Conservation (phyloP, 768 basidiomycete species). For the Mycena indigotica region DNA sequence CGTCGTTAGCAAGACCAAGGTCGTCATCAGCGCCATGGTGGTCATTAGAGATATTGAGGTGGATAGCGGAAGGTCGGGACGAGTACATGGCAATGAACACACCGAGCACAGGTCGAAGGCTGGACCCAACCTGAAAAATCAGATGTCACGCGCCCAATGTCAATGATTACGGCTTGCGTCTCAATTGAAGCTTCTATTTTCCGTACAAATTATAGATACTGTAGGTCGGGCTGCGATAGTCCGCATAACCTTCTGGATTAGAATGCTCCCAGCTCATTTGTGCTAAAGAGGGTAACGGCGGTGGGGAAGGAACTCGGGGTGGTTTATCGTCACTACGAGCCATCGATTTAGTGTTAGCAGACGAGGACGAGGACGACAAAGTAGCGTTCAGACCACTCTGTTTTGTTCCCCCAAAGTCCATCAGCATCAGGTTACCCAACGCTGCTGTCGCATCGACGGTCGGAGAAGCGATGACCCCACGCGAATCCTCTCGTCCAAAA, state of each 20-base stretch:
- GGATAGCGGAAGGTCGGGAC: slow-evolving; percentile 25
- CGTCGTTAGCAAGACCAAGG: slow-evolving; percentile 40
- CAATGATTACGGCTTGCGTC: slow-evolving; percentile 19
- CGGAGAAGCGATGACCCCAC: slow-evolving; percentile 24
- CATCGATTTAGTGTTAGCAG: slow-evolving; percentile 27
- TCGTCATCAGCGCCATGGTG: slow-evolving; percentile 49
- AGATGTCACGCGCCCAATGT: background rate
- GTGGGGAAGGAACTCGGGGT: slow-evolving; percentile 80
- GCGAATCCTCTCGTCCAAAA: slow-evolving; percentile 30
- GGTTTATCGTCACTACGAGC: slow-evolving; percentile 56
- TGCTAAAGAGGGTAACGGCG: slow-evolving; percentile 68
- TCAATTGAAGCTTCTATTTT: slow-evolving; percentile 57
- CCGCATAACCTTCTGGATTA: slow-evolving; percentile 61
- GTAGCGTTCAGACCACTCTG: slow-evolving; percentile 34
- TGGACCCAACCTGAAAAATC: slow-evolving; percentile 1
- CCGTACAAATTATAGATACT: slow-evolving; percentile 78
- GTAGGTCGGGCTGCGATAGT: slow-evolving; percentile 80
- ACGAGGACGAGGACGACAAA: slow-evolving; percentile 33
- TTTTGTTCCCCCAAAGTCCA: slow-evolving; percentile 51
- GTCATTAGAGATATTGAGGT: slow-evolving; percentile 35
- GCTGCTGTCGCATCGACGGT: slow-evolving; percentile 47
- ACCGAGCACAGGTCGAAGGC: background rate
- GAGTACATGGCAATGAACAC: slow-evolving; percentile 27
- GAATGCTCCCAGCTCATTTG: slow-evolving; percentile 75
- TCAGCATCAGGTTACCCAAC: slow-evolving; percentile 62